phyloP scores from a whole-genome alignment of 306 rosid species.

The Dryas octopetala region DNA sequence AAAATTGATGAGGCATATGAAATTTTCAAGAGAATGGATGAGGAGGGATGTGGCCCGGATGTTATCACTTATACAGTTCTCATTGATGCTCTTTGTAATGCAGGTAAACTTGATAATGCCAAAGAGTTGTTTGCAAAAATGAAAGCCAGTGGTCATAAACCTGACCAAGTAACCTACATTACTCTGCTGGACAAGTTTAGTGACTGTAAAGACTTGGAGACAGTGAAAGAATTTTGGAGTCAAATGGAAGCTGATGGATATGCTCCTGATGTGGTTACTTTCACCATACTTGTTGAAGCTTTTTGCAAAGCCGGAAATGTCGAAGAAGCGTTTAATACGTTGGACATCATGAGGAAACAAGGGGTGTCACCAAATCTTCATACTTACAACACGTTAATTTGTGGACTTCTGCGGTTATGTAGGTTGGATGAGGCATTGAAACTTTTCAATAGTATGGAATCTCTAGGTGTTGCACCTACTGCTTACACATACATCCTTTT shows the following conservation, averaged over 20 bases:
- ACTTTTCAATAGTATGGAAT: constrained; percentile 64
- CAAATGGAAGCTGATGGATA: constrained; percentile 93
- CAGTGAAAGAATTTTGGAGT: constrained; percentile 60
- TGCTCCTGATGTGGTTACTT: constrained; percentile 78
- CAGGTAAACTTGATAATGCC: constrained; percentile 70
- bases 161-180: constrained; percentile 78
- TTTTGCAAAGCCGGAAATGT: constrained; percentile 70
- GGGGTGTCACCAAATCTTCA: constrained; percentile 81
- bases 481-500: constrained; percentile 81
- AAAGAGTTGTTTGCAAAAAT: constrained; percentile 58
- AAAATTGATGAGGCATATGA: constrained; percentile 69
- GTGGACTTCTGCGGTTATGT: constrained; percentile 62
- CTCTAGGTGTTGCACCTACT: constrained; percentile 68
- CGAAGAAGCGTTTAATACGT: constrained; percentile 62
- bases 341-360: constrained; percentile 63
- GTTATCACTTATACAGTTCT: constrained; percentile 90
- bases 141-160: constrained; percentile 73
- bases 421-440: constrained; percentile 74
- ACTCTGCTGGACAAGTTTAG: constrained; percentile 79
- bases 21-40: constrained; percentile 77
- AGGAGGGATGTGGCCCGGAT: constrained; percentile 86
- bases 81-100: constrained; percentile 82
- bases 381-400: constrained; percentile 76
- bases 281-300: constrained; percentile 74
- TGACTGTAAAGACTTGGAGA: constrained; percentile 55